These are phyloP conservation scores for Lactarius hengduanensis DNA, from an alignment of 768 basidiomycete genomes.

Conservation along the genomic window DNA sequence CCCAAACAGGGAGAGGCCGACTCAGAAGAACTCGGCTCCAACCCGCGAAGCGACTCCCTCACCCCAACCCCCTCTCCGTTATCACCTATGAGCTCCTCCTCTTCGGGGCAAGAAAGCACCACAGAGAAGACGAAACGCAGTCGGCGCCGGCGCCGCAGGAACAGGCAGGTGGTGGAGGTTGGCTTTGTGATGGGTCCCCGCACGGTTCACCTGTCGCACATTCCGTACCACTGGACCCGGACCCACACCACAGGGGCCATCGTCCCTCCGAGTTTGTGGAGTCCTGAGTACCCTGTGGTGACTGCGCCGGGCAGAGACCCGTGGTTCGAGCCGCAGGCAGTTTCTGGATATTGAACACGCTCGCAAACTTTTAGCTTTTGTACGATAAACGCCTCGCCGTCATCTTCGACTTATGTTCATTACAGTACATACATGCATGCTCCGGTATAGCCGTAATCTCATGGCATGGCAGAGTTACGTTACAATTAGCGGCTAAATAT, in stretches of 20 bases:
- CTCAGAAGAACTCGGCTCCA: not conserved
- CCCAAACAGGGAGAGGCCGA: not conserved
- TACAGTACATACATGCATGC: not conserved
- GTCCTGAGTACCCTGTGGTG: not conserved
- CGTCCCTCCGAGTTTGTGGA: not conserved
- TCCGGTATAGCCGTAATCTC: not conserved
- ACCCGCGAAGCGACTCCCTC: not conserved
- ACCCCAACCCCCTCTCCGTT: not conserved
- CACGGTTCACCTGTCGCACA: not conserved
- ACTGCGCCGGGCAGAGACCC: not conserved
- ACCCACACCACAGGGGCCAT: not conserved
- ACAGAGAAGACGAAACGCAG: not conserved
- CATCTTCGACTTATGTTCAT: not conserved
- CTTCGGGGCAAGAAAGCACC: not conserved
- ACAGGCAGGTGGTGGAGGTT: not conserved
- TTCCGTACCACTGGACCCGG: not conserved
- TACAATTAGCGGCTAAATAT: not conserved
- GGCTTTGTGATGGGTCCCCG: slow-evolving; percentile 15
- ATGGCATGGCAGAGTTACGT: not conserved
- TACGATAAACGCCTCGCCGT: not conserved
- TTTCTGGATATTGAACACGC: not conserved
- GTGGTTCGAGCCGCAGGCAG: not conserved
- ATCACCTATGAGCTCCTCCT: not conserved
- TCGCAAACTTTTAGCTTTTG: not conserved
- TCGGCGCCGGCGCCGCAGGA: not conserved